phyloP scores from a whole-genome alignment of 108 stramenopile species.

The Nannochloropsis salina region DNA sequence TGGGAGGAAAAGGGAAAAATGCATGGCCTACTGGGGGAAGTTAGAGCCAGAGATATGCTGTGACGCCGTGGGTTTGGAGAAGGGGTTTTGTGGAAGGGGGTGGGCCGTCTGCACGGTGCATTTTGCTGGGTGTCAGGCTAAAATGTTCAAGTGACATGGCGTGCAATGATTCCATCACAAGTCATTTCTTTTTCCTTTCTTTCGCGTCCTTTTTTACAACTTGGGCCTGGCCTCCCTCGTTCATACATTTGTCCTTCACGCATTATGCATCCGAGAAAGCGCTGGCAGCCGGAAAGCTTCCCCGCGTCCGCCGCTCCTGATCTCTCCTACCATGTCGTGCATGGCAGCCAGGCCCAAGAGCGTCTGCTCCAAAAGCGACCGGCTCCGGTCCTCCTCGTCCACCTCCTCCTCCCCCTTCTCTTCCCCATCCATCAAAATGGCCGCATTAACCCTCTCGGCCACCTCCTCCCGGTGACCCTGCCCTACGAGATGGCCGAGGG shows the following conservation, averaged over 20 bases:
- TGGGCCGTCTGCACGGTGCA: no score
- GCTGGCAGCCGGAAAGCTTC: background rate
- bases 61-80: no score
- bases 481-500: background rate
- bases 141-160: no score
- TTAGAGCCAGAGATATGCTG: no score
- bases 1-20: no score
- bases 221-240: background rate
- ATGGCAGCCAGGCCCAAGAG: background rate
- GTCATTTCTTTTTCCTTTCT: no score
- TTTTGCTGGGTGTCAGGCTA: no score
- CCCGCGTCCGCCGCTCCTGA: slow-evolving; percentile 1
- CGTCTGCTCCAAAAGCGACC: background rate
- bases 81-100: no score
- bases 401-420: background rate
- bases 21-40: no score
- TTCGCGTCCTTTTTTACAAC: no score
- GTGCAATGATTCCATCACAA: no score
- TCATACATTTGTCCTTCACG: background rate
- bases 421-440: background rate
- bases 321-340: background rate
- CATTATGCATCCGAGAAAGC: background rate
- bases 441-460: background rate
- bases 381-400: background rate
- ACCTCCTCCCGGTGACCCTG: background rate